Evolutionary conservation across 495 filamentous ascomycete species (phyloP), one percentile per base, ranked within the genome.

Genomic region (Tuber melanosporum): DNA sequence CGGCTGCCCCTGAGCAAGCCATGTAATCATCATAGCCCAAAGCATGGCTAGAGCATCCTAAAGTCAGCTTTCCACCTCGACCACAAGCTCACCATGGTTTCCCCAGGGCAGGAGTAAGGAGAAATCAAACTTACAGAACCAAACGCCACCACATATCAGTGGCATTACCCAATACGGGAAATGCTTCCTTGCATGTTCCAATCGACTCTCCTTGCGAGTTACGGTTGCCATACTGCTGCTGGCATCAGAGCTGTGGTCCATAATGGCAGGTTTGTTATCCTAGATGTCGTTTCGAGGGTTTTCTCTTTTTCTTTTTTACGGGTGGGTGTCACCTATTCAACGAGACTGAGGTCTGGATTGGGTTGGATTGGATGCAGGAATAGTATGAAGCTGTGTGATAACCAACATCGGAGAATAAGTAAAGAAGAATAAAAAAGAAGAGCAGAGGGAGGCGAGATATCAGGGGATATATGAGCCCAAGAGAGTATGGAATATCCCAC

Each of bases 121-220:
- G 66, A 46, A 22, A 71, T 57, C 39, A 73, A 14, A 76, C 83
- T 85, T 90, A 87, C 90, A 88, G 72, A 97, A 88, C 94, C 94
- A 98, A 85, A 92, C 88, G 78, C 88, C 84, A 74, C 91, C 91
- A 76, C 92, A 93, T 73, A 97, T 87, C 73, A 97, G 85, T 70
- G 94, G 94, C 71, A 96, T 89, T 45, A 94, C 83, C 93, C 93
- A 91, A 77, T 88, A 89, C 26, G 88, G 88, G 69, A 91, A 81
- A 72, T 87, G 85, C 85, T 75, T 79, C 66, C n/a, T 73, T 44
- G 39, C 77, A 7, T 22, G 70, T 49, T 80, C 78, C 44, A 80
- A 49, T 15, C 77, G 77, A 36, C 45, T 80, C 42, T 80, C 78
- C 44, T 80, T 80, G 41, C 57, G 57, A 17, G 57, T 66, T 15